Conservation (phyloP, 1,284 basidiomycete species). For the Athelia psychrophila region DNA sequence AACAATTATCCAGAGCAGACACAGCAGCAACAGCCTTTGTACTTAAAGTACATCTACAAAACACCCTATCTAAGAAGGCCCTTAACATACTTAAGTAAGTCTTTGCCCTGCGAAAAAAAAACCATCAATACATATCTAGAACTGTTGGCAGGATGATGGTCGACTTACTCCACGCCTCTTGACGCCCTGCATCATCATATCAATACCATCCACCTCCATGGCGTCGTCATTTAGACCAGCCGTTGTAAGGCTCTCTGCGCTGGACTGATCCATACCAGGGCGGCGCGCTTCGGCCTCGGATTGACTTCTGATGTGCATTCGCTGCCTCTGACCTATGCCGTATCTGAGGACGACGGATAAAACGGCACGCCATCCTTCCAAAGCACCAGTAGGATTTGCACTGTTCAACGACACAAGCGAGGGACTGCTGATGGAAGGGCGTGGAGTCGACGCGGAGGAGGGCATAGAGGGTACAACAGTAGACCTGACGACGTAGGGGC, state of each 20-base stretch:
- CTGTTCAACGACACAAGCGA: constrained; percentile 29
- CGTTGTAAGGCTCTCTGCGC: neutral
- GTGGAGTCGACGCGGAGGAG: constrained; percentile 23
- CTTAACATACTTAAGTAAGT: constrained; percentile 71
- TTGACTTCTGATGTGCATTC: constrained; percentile 32
- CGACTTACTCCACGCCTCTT: constrained; percentile 66
- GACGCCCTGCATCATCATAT: constrained; percentile 70
- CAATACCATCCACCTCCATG: constrained; percentile 54
- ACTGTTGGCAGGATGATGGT: no score
- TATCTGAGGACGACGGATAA: constrained; percentile 63
- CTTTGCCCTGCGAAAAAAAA: constrained; percentile 51
- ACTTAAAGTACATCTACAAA: no score
- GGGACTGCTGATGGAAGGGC: constrained; percentile 8
- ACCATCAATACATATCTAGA: no score
- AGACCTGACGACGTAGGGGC: constrained; percentile 73
- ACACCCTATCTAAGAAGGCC: constrained; percentile 51
- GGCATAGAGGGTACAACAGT: constrained; percentile 61
- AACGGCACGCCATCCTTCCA: constrained; percentile 81
- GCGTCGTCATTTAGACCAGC: constrained; percentile 13
- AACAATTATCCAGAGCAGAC: no score
- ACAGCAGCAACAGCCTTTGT: no score
- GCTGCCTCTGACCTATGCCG: constrained; percentile 56
- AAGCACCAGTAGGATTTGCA: constrained; percentile 19
- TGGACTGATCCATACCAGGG: constrained; percentile 12
- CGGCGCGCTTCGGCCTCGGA: constrained; percentile 12